These are phyloP conservation scores for Diaporthe vexans DNA, from an alignment of 2,329 filamentous ascomycete species.

Conservation along the genomic window DNA sequence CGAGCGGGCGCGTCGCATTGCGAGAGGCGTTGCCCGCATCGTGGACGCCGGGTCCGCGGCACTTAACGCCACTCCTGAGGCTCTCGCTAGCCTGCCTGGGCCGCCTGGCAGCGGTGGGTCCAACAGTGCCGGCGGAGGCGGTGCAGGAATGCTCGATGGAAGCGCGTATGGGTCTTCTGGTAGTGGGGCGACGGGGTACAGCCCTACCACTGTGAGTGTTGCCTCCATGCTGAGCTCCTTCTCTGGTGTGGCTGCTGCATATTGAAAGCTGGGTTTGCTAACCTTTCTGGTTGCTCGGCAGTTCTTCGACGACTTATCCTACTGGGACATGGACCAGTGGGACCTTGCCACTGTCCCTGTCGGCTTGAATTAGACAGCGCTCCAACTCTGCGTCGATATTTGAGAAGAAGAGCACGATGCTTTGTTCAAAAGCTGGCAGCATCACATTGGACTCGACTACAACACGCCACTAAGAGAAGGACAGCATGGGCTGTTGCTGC, in stretches of 20 bases:
- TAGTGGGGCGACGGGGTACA: constrained; percentile 12
- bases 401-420: background rate
- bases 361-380: constrained; percentile 17
- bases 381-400: too few species aligned
- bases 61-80: constrained; percentile 58
- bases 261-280: background rate
- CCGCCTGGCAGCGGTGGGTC: constrained; percentile 13
- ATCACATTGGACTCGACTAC: background rate
- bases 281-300: constrained; percentile 8
- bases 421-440: background rate
- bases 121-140: background rate
- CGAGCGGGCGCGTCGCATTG: constrained; percentile 58
- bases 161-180: background rate
- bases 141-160: background rate
- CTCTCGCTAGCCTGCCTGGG: constrained; percentile 48
- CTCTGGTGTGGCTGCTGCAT: background rate
- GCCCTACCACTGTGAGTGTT: constrained; percentile 37
- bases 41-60: constrained; percentile 61
- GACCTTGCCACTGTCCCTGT: constrained; percentile 41
- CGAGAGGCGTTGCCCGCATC: constrained; percentile 57
- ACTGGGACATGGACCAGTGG: constrained; percentile 57
- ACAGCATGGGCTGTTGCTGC: background rate
- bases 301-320: constrained; percentile 41
- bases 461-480: background rate
- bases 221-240: background rate